Conservation (phyloP, 805 yeast genomes). For the Zygotorulaspora florentina region DNA sequence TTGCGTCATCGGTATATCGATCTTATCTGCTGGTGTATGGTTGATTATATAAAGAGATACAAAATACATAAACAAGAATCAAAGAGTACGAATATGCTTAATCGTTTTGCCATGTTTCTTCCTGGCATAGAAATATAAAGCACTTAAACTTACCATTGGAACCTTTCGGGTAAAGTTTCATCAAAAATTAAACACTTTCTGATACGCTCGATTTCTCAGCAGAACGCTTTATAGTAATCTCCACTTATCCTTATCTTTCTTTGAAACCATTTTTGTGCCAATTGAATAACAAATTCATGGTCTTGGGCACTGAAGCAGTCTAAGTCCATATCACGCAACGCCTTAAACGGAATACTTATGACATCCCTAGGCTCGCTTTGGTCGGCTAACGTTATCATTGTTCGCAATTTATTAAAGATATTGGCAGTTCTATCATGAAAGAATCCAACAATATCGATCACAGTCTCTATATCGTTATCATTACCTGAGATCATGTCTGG, state of each 20-base stretch:
- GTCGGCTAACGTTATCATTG: constrained; percentile 16
- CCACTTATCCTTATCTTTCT: constrained; percentile 12
- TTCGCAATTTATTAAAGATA: constrained; percentile 16
- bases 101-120: background rate
- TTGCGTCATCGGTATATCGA: constrained; percentile 45
- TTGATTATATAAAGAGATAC: constrained; percentile 35
- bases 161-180: too few species aligned
- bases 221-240: constrained; percentile 11
- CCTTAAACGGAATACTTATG: constrained; percentile 18
- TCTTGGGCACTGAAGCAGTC: constrained; percentile 36
- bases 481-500: constrained; percentile 2
- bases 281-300: constrained; percentile 20
- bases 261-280: constrained; percentile 25
- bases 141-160: too few species aligned
- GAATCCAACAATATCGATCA: constrained; percentile 15
- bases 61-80: background rate
- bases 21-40: constrained; percentile 45
- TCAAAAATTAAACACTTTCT: background rate
- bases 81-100: background rate
- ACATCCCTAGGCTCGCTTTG: constrained; percentile 11
- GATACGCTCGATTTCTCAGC: background rate
- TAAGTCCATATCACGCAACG: constrained; percentile 23
- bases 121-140: too few species aligned
- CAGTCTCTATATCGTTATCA: constrained; percentile 12
- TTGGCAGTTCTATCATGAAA: constrained; percentile 19